These are phyloP conservation scores for Eucalyptus viminalis DNA, from an alignment of 345 rosid genomes.

Conservation along the genomic window DNA sequence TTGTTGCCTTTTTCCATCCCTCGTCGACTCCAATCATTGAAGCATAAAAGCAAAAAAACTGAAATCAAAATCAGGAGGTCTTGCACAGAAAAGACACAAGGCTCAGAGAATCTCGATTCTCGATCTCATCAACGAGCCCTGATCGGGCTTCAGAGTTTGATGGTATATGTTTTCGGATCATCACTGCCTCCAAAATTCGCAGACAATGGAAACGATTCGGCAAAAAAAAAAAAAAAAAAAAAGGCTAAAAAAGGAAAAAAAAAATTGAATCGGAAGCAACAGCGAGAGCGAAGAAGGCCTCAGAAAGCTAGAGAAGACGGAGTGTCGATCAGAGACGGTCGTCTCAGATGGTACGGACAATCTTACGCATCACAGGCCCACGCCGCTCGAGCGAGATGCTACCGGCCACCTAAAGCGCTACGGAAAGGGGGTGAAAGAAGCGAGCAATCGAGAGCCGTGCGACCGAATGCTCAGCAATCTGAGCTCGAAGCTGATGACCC, in stretches of 20 bases:
- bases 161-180: slow-evolving; percentile 25
- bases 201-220: background rate
- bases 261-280: background rate
- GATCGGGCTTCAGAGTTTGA: slow-evolving; percentile 38
- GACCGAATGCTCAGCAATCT: background rate
- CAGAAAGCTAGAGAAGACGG: slow-evolving; percentile 7
- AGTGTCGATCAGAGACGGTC: slow-evolving; percentile 17
- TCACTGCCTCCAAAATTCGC: slow-evolving; percentile 15
- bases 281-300: slow-evolving; percentile 2
- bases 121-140: background rate
- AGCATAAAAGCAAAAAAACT: background rate
- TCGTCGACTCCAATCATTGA: fast-evolving
- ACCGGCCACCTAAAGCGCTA: background rate
- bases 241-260: too few species aligned
- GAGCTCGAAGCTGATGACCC: background rate
- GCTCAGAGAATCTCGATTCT: background rate
- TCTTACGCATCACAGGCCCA: slow-evolving; percentile 27
- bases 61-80: background rate
- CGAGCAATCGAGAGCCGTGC: background rate
- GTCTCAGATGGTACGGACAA: slow-evolving; percentile 58
- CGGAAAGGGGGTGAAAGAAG: background rate
- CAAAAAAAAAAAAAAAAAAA: background rate
- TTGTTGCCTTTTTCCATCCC: slow-evolving; percentile 25
- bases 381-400: background rate
- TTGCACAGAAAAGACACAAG: background rate